These are phyloP conservation scores for Aureobasidium namibiae DNA, from an alignment of 2,329 filamentous ascomycete genomes.

Conservation along the genomic window DNA sequence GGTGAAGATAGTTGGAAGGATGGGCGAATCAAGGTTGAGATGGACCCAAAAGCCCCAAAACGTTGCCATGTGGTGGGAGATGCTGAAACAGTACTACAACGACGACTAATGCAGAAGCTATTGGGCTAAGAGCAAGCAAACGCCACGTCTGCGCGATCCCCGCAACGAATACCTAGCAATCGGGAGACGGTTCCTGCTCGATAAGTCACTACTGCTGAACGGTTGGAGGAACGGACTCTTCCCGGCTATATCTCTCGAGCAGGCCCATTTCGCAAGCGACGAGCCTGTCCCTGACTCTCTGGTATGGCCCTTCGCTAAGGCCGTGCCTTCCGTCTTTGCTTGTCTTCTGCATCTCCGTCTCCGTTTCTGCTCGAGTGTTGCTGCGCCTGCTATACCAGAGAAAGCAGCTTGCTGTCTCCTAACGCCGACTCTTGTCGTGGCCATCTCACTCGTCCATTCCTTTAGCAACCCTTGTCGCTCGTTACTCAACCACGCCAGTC, in stretches of 20 bases:
- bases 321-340: background rate
- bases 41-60: background rate
- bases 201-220: constrained; percentile 5
- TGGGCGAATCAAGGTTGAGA: background rate
- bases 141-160: constrained; percentile 8
- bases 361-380: background rate
- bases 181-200: background rate
- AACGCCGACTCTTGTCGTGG: background rate
- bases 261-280: background rate
- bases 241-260: constrained; percentile 10
- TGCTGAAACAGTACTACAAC: constrained; percentile 12
- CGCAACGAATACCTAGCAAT: background rate
- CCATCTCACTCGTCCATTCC: background rate
- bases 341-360: background rate
- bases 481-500: background rate
- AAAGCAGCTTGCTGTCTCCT: background rate
- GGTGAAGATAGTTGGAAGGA: background rate
- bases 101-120: constrained; percentile 13
- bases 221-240: constrained; percentile 7
- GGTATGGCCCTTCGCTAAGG: background rate
- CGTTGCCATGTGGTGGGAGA: constrained; percentile 10
- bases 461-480: background rate
- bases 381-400: background rate
- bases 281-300: background rate
- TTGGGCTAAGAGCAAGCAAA: constrained; percentile 11